Conservation (phyloP, 2,329 filamentous ascomycete genomes). For the Tolypocladium ovalisporum region DNA sequence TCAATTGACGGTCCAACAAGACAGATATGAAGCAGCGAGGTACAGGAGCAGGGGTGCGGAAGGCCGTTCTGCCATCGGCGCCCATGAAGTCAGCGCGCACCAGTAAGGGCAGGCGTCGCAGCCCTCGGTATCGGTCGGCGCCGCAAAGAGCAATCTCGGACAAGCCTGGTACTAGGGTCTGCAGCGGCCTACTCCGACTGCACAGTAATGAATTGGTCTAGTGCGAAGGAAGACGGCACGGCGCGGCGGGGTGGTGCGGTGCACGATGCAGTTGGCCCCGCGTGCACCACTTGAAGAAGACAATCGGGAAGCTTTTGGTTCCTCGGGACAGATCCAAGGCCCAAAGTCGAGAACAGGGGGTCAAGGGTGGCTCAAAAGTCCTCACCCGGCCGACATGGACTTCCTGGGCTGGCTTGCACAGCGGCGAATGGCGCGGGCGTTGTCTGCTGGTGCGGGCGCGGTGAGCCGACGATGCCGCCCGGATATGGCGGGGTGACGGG, state of each 20-base stretch:
- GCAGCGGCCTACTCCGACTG: background rate
- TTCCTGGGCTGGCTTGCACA: background rate
- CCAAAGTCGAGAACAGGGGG: background rate
- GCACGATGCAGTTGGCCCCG: background rate
- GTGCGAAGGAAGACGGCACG: background rate
- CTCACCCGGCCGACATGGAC: background rate
- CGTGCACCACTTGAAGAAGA: background rate
- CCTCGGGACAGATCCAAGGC: background rate
- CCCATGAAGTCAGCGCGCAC: background rate
- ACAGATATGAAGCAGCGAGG: background rate
- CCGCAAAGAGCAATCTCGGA: background rate
- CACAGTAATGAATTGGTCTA: background rate
- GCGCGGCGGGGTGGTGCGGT: background rate
- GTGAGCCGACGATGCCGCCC: background rate
- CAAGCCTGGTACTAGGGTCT: background rate
- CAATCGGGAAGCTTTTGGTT: background rate
- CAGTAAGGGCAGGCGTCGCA: background rate
- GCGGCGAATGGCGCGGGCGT: background rate
- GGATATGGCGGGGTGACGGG: background rate
- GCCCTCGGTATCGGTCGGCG: slow-evolving; percentile 2
- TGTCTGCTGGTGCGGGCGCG: background rate
- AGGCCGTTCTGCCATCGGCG: background rate
- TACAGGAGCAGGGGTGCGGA: background rate
- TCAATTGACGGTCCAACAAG: background rate
- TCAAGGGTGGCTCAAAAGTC: too few species aligned